Base-by-base conservation (phyloP, 495 filamentous ascomycete species). In the Penicillium salamii region DNA sequence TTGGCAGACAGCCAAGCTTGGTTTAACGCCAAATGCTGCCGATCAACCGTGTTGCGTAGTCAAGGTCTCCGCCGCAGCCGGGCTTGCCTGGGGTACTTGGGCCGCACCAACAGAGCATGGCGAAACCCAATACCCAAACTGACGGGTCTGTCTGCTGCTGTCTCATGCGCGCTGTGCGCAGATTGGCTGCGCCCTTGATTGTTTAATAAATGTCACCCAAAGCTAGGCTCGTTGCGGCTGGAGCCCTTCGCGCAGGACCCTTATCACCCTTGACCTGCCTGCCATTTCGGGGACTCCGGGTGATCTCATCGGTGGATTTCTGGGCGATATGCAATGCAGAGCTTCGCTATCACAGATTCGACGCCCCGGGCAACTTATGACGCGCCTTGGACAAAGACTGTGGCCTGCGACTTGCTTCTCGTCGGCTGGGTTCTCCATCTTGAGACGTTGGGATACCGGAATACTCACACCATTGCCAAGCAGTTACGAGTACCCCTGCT, bases 51-150 rank as follows among this genome's bases (percentile, higher is more conserved):
- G 42, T 45, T 54, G 54, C 39, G 41, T 41, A 53, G 31, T 24
- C 43, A 53, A 41, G 21, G 26, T 4, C n/a, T n/a, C 34, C 24
- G 14, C 52, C 44, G 29, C 29, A 52, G 26, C 18, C 43, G 36
- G 20, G n/a, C 32, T 28, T 24, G 26, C 29, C 19, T 31, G 9
- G 11, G 28, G 49, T 39, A 29, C 40, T 55, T 51, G 34, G 48
- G 34, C 37, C 32, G 12, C 49, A 52, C 13, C 21, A 53, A 47
- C 50, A n/a, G n/a, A n/a, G n/a, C n/a, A n/a, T n/a, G n/a, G n/a
- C n/a, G n/a, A n/a, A n/a, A n/a, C 53, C 56, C 59, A 59, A 62
- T 50, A 44, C 34, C 50, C 50, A 60, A 38, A 26, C 36, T 24
- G 21, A 46, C 50, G 54, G 57, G 52, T 46, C 45, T 39, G 41